Evolutionary conservation across 129 eudicot genomes (phyloP).

Genomic region (Artemisia tridentata): DNA sequence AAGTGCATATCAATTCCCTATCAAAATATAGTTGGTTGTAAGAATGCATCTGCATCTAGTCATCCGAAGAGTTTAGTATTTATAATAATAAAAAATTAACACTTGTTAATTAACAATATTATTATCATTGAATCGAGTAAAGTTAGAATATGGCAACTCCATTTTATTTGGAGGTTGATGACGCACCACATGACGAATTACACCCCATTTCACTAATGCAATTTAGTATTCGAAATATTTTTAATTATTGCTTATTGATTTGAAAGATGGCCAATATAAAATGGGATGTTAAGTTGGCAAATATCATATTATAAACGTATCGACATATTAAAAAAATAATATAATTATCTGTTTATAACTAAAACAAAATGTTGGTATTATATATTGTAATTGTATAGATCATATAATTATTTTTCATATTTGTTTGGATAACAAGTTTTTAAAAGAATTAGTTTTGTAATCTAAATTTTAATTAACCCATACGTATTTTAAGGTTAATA

Average conservation of each 20-base stretch:
- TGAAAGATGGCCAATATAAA: no score
- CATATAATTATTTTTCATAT: no score
- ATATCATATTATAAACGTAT: no score
- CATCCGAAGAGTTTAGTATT: constrained; percentile 1
- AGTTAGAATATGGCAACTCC: constrained; percentile 15
- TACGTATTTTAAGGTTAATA: background rate
- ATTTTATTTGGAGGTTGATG: constrained; percentile 36
- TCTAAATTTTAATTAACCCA: no score
- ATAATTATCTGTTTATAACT: background rate
- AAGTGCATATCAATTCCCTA: no score
- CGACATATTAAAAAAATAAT: no score
- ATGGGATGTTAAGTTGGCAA: no score
- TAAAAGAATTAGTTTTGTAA: no score
- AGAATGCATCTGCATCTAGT: constrained; percentile 19
- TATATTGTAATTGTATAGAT: background rate
- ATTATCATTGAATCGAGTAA: background rate
- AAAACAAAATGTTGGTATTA: background rate
- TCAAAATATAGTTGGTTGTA: background rate
- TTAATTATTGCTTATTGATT: no score
- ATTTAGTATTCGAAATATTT: background rate
- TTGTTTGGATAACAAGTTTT: no score
- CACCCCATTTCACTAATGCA: constrained; percentile 23
- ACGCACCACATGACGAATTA: constrained; percentile 38
- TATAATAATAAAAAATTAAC: background rate
- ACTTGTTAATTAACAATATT: constrained; percentile 12